Evolutionary conservation across 1,284 basidiomycete genomes (phyloP), one percentile per base, ranked within the genome.

Genomic region (Stygiomarasmius scandens): DNA sequence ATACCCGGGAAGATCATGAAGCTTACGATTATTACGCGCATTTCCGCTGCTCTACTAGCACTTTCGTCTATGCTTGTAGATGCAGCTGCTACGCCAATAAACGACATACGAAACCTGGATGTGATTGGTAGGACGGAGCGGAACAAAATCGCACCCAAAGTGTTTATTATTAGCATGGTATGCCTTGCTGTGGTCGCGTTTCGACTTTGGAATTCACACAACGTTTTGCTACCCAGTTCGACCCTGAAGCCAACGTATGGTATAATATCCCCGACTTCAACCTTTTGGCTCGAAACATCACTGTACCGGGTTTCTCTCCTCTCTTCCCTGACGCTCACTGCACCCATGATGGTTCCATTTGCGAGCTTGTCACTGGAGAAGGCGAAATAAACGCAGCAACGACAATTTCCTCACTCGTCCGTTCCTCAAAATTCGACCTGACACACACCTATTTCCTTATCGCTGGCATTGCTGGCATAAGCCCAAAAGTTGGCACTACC

Each of bases 301-400:
- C 72, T 16, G 60, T 80, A 14, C 72, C 74, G 3, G 78, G 79
- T 8, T 67, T 78, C 29, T 80, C 78, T 9, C 75, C 74, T 0
- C 66, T 77, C 11, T 83, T 67, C 65, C 79, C 79, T 1, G 56
- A 76, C 41, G 73, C 74, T 19, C 71, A 72, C 43, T 81, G 81
- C 64, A 74, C 77, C 29, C 47, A 52, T 24, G 66, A 69, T 36
- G 74, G 71, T 16, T 63, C 66, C 2, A 70, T 80, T 44, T 82
- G 80, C 58, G 74, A 77, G 36, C 54, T 76, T 2, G 71, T 71
- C 14, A 73, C 72, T 2, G 72, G 68, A 11, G 67, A 71, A 60
- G 70, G 68, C 25, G 79, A 83, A 65, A 81, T 82, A 64, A 81
- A 83, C 62, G 80, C 81, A 0, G 79, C 79, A 2, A 62, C 73